Base-by-base conservation (phyloP, 1,284 basidiomycete genomes). In the Sporisorium exsertum region DNA sequence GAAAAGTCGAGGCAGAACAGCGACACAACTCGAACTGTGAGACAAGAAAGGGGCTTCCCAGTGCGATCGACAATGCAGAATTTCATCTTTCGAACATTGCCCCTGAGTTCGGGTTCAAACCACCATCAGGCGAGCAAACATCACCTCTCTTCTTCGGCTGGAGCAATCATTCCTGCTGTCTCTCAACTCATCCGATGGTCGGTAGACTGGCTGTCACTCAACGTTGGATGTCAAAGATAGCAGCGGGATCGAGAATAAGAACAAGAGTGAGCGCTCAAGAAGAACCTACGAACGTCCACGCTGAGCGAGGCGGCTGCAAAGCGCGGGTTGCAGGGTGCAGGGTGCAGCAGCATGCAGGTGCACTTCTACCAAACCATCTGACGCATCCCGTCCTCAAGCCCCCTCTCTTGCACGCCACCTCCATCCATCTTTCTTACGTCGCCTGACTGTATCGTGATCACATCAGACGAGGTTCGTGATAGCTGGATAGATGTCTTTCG, bases 351-450 rank as follows among this genome's bases (percentile, higher is more conserved):
- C 8, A 8, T 68, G 59, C 65, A 62, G 49, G 40, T 50, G 16
- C 20, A 18, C 20, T 33, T 63, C 60, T 58, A 60, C 47, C 61
- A 55, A 63, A 64, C 61, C 67, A 64, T 64, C 68, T 56, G 68
- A 70, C 40, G 37, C 45, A 57, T 32, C 35, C 18, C 40, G 40
- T 43, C 40, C n/a, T 20, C 40, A 43, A 43, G 40, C 40, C n/a
- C n/a, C 40, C 40, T 43, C 55, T 43, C 27, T 45, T 18, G n/a
- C 43, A 56, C 26, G 54, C 54, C 54, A 56, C 54, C 26, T 3
- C 20, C 24, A 18, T 45, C 42, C 32, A 4, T 52, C n/a, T 37
- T 10, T 13, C 1, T n/a, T 43, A 3, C 15, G 26, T 50, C 49
- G 49, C 49, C 29, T 32, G 27, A 32, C 29, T n/a, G 20, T 32